Percentiles rank a stretch among this genome's conserved stretches.
Conservation (phyloP, 441 rosid genomes). For the Gossypium lobatum region DNA sequence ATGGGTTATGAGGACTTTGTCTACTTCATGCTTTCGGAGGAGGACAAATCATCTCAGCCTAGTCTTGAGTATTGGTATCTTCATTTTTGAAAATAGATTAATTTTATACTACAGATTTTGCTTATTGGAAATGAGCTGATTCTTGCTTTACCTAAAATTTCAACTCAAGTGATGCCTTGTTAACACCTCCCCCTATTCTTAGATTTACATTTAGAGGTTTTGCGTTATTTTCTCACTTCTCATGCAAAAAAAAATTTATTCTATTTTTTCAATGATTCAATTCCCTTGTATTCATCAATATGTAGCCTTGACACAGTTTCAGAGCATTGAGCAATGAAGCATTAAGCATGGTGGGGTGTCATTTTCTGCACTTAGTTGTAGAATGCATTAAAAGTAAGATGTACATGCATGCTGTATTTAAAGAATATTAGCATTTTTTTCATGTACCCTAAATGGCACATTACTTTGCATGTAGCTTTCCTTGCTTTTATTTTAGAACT, state of each 20-base stretch:
- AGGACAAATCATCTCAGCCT: slow-evolving; percentile 45
- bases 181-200: not conserved
- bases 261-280: not conserved
- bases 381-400: not conserved
- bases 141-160: not conserved
- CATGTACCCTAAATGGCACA: not conserved
- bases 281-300: not conserved
- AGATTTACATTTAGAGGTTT: not conserved
- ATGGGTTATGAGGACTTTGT: slow-evolving; percentile 57
- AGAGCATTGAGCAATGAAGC: not conserved
- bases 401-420: not conserved
- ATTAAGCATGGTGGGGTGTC: not conserved
- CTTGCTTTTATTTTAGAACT: not conserved
- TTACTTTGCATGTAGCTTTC: not conserved
- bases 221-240: not conserved
- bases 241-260: not conserved
- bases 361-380: not conserved
- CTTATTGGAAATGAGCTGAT: not conserved
- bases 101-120: not conserved
- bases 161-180: not conserved
- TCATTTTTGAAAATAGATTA: not conserved
- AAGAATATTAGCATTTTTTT: not conserved
- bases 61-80: slow-evolving; percentile 46
- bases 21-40: slow-evolving; percentile 47
- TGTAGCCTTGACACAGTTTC: not conserved